Percentiles rank a stretch among this genome's conserved stretches.
These are phyloP conservation scores for Leptosphaerulina australis DNA, from an alignment of 2,329 filamentous ascomycete genomes.

Conservation along the genomic window DNA sequence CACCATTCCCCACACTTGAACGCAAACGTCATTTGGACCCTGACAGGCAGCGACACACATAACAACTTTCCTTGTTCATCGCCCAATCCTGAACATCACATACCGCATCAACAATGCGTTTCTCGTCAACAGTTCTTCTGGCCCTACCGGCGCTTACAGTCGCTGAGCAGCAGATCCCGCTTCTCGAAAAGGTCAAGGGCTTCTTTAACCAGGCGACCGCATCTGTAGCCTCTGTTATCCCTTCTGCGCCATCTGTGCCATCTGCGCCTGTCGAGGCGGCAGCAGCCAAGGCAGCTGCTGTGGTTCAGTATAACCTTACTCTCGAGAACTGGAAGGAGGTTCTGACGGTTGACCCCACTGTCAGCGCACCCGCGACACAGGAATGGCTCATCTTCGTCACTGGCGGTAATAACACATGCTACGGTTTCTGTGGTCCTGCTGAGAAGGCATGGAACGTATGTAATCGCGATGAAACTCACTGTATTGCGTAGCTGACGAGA, in stretches of 20 bases:
- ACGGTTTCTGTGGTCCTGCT: slow-evolving; percentile 68
- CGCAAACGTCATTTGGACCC: slow-evolving; percentile 34
- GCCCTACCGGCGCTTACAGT: slow-evolving; percentile 57
- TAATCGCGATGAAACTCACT: background rate
- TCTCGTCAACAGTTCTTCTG: slow-evolving; percentile 58
- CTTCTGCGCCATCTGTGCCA: slow-evolving; percentile 35
- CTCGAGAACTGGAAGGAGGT: slow-evolving; percentile 74
- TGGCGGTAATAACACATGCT: slow-evolving; percentile 80
- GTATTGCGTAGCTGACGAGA: background rate
- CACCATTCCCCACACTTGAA: no score
- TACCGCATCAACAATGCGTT: slow-evolving; percentile 55
- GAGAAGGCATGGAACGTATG: slow-evolving; percentile 65
- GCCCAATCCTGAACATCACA: slow-evolving; percentile 12
- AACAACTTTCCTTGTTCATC: slow-evolving; percentile 4
- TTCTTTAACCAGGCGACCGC: slow-evolving; percentile 62
- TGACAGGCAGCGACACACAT: slow-evolving; percentile 23
- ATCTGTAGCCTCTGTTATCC: slow-evolving; percentile 60
- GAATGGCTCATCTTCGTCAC: slow-evolving; percentile 79
- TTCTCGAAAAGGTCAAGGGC: slow-evolving; percentile 66
- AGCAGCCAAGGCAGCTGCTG: slow-evolving; percentile 58
- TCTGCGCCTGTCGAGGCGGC: slow-evolving; percentile 53
- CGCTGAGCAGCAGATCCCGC: slow-evolving; percentile 64
- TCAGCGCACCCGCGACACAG: slow-evolving; percentile 64
- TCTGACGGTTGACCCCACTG: slow-evolving; percentile 65
- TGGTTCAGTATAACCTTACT: slow-evolving; percentile 64